Evolutionary conservation across 495 filamentous ascomycete genomes (phyloP).

Genomic region (Trypethelium eluteriae): DNA sequence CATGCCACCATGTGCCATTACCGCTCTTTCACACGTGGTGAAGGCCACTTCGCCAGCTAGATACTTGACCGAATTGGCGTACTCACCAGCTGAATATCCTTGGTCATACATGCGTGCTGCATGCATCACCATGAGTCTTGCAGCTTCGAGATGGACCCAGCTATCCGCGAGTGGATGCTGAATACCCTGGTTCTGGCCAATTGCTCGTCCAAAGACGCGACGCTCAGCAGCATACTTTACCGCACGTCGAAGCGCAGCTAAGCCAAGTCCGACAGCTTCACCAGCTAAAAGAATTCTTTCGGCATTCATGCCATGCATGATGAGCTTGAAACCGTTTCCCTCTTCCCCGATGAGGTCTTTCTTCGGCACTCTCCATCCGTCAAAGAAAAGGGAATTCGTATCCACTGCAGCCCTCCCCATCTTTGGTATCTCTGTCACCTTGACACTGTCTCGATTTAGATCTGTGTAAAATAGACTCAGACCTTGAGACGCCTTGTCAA

Average conservation of each 20-base stretch:
- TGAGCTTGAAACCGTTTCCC: conserved; percentile 29
- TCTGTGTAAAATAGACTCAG: conserved; percentile 31
- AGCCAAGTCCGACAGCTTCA: conserved; percentile 29
- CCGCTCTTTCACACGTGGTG: conserved; percentile 28
- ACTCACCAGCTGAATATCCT: conserved; percentile 27
- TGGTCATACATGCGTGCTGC: conserved; percentile 31
- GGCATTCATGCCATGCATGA: conserved; percentile 34
- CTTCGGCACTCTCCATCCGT: conserved; percentile 26
- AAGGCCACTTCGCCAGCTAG: conserved; percentile 28
- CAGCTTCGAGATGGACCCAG: conserved; percentile 28
- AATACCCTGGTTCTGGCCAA: conserved; percentile 30
- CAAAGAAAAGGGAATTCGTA: conserved; percentile 30
- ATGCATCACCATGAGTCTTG: conserved; percentile 28
- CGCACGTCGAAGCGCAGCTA: conserved; percentile 28
- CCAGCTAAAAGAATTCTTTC: conserved; percentile 28
- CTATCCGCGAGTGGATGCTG: conserved; percentile 28
- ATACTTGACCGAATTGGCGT: conserved; percentile 31
- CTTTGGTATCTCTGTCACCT: conserved; percentile 29
- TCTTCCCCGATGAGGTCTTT: conserved; percentile 27
- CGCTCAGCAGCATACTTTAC: conserved; percentile 27
- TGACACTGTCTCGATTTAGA: conserved; percentile 22
- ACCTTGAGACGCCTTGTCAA: conserved; percentile 26
- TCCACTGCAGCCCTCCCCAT: conserved; percentile 30
- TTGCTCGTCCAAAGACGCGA: conserved; percentile 29
- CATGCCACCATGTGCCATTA: conserved; percentile 29